phyloP scores from a whole-genome alignment of 2,329 filamentous ascomycete species.

The Ophiosphaerella herpotricha region DNA sequence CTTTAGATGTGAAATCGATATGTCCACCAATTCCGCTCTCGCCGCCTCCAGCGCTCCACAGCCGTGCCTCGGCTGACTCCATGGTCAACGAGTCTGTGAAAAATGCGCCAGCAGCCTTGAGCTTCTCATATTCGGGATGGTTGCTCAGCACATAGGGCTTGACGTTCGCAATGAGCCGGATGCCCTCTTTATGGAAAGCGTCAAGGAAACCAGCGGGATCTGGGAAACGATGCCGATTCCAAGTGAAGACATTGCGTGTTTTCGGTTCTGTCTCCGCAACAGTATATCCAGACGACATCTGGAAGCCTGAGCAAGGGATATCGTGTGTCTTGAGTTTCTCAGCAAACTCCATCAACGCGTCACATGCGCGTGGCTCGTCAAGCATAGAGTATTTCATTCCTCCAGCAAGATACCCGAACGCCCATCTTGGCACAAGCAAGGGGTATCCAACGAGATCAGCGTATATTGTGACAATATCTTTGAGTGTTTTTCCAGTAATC shows the following conservation, averaged over 20 bases:
- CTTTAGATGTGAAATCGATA: constrained; percentile 72
- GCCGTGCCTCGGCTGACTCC: constrained; percentile 60
- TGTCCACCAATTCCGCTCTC: constrained; percentile 72
- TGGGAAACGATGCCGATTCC: constrained; percentile 73
- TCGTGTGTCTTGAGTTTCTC: constrained; percentile 65
- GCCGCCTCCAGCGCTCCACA: constrained; percentile 75
- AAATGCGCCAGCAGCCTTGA: constrained; percentile 63
- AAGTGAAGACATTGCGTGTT: constrained; percentile 72
- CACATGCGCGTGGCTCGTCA: constrained; percentile 59
- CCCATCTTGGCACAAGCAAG: constrained; percentile 70
- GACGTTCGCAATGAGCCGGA: constrained; percentile 71
- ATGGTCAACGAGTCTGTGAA: constrained; percentile 62
- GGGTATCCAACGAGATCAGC: constrained; percentile 72
- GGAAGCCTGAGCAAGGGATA: constrained; percentile 72
- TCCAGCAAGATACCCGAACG: constrained; percentile 73
- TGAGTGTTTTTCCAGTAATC: constrained; percentile 67
- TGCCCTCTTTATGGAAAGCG: constrained; percentile 66
- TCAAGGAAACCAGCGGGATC: constrained; percentile 67
- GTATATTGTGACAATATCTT: constrained; percentile 68
- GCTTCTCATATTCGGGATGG: constrained; percentile 68
- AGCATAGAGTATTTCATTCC: constrained; percentile 66
- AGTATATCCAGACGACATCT: constrained; percentile 75
- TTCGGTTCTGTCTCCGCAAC: constrained; percentile 69
- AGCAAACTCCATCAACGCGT: constrained; percentile 65
- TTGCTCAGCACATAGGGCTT: constrained; percentile 72